Base-by-base conservation (phyloP, 768 basidiomycete genomes). In the Pleurotus salmoneostramineus region DNA sequence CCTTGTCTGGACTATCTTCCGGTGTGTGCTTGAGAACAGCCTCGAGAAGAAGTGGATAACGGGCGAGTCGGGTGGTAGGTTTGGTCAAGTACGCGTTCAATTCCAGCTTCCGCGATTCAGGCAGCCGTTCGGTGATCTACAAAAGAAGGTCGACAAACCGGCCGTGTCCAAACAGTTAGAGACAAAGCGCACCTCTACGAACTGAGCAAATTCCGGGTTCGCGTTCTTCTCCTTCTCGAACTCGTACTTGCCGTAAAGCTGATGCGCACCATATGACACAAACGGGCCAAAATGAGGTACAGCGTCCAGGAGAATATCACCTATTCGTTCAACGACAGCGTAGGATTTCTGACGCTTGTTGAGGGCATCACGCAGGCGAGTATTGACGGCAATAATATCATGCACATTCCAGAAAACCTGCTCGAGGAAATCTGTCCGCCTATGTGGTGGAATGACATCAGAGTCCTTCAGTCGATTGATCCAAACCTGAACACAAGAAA, bases 361-460 rank as follows among this genome's bases (percentile, higher is more conserved):
- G 52, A 99, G 80, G 5, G 92, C 88, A 67, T 99, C 97, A 3
- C 94, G 87, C n/a, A 99, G 80, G 14, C 88, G 82, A 1, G 83
- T 91, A 70, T 96, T 98, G 63, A 98, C 95, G 0, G 83, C 82
- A 56, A 98, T 88, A 63, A 99, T 95, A 62, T 97, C 95, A 63
- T 88, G 84, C 17, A 98, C 80, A 68, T 99, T 99, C 97, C 97
- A 98, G 73, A 99, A 98, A 46, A 98, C 95, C 67, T 97, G 95
- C 31, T 86, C 81, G 34, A 98, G 77, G 71, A 99, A 97, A 65
- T 92, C 89, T 17, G 86, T 85, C 15, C 92, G 83, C 49, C 91
- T 82, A 0, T 82, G 77, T 35, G 81, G 76, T 2, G 94, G 88
- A 50, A 98, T 88, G 68, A 94, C 82, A 59, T 92, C 82, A 27